Base-by-base conservation (phyloP, 495 filamentous ascomycete species). In the Trichoderma gamsii region DNA sequence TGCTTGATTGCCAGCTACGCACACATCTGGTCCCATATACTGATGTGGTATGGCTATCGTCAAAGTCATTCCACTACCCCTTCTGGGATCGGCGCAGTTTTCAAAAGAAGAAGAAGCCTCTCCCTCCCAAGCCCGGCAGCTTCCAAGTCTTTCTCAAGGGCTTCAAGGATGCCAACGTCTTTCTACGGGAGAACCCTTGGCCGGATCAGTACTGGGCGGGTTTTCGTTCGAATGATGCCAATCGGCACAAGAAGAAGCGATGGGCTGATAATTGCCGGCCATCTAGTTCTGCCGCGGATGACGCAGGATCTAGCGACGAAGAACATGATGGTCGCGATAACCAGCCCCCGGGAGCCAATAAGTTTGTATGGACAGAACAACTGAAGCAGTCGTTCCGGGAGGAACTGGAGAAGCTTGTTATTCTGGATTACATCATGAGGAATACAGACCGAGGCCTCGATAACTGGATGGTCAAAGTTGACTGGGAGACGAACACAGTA, bases 391-490 rank as follows among this genome's bases (percentile, higher is more conserved):
- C 90, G 0, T 98, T 99, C 78, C 82, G 95, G 11, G 96, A 97
- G 73, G 90, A 97, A 78, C 82, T 99, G 44, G 95, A 99, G 78
- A 99, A 98, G 78, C 82, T 99, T 13, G 95, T 99, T 15, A 96
- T 99, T 72, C 75, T 99, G 73, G 95, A 99, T 78, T 99, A 99
- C 72, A 96, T 99, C 65, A 99, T 99, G 95, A 87, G 95, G 27
- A 99, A 99, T 74, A 99, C 95, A 4, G 95, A 99, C 76, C 85
- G 95, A 78, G 95, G 95, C 13, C 80, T 97, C 69, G 95, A 99
- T 76, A 99, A 99, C 69, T 99, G 95, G 95, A 99, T 99, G 95
- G 92, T 99, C 72, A 94, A 90, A 73, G 91, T 99, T 29, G 92
- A 98, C 75, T 91, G 86, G 85, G 83, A 90, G 63, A 88, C 84